Percentiles rank a stretch among this genome's conserved stretches.
Evolutionary conservation across 331 rosid genomes (phyloP).

Genomic region (Rhamnella rubrinervis): DNA sequence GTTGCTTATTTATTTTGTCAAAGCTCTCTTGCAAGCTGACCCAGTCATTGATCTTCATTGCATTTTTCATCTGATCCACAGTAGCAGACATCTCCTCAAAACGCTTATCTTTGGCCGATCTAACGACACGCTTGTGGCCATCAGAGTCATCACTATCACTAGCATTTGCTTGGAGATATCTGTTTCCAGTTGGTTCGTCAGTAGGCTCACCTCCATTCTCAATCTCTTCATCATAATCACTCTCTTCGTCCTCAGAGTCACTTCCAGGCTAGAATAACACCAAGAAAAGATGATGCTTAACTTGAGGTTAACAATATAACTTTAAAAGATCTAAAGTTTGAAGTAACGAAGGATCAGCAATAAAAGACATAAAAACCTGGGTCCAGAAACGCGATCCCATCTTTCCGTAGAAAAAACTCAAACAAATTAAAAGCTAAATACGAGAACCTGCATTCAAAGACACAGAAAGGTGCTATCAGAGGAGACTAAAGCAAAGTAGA

Average conservation of each 20-base stretch:
- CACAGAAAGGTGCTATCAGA: too few species aligned
- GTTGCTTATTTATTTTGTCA: slow-evolving; percentile 89
- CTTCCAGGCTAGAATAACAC: slow-evolving; percentile 49
- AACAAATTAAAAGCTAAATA: too few species aligned
- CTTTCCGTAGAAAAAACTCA: too few species aligned
- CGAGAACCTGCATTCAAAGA: too few species aligned
- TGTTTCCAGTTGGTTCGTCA: slow-evolving; percentile 27
- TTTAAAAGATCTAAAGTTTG: slow-evolving; percentile 23
- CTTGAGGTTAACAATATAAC: too few species aligned
- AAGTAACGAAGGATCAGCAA: too few species aligned
- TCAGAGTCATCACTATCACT: slow-evolving; percentile 77
- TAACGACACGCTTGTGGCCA: slow-evolving; percentile 64
- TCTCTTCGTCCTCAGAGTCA: slow-evolving; percentile 74
- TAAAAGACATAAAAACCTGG: too few species aligned
- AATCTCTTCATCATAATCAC: slow-evolving; percentile 55
- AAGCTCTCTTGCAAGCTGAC: slow-evolving; percentile 94
- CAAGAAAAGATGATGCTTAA: not conserved
- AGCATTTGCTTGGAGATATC: slow-evolving; percentile 41
- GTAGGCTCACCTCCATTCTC: slow-evolving; percentile 42
- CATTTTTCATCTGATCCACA: slow-evolving; percentile 94
- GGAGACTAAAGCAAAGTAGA: too few species aligned
- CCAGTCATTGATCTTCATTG: slow-evolving; percentile 96
- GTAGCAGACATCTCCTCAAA: slow-evolving; percentile 85
- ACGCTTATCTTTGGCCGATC: slow-evolving; percentile 86
- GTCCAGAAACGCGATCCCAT: too few species aligned